A percentile compares a stretch with the other conserved stretches of the same genome.
phyloP scores from a whole-genome alignment of 805 yeast species.

The Scheffersomyces lignosus region DNA sequence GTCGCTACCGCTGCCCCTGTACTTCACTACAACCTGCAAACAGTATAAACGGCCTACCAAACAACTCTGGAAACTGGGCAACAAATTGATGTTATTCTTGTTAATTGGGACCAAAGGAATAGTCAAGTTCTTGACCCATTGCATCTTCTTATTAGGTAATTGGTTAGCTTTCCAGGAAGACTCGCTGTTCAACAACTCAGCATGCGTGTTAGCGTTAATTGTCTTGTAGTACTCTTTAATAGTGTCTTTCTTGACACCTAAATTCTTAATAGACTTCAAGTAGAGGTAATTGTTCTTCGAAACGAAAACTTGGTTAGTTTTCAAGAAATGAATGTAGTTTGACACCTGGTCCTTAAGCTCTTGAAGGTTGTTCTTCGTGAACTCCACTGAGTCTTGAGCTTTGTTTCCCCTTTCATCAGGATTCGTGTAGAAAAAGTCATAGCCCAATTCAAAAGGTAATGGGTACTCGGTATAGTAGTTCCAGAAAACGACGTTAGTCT shows the following conservation, averaged over 20 bases:
- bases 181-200: constrained; percentile 23
- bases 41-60: constrained; percentile 59
- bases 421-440: constrained; percentile 41
- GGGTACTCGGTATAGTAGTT: constrained; percentile 42
- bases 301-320: constrained; percentile 30
- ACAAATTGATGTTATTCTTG: constrained; percentile 48
- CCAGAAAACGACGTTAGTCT: constrained; percentile 41
- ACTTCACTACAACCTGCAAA: constrained; percentile 41
- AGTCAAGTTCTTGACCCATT: constrained; percentile 32
- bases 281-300: constrained; percentile 35
- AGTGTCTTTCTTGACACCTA: constrained; percentile 42
- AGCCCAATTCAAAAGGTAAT: constrained; percentile 37
- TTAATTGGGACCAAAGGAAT: constrained; percentile 44
- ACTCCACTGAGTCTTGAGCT: constrained; percentile 26
- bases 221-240: constrained; percentile 36
- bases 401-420: constrained; percentile 17
- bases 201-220: constrained; percentile 21
- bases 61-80: constrained; percentile 67
- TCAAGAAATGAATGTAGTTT: constrained; percentile 34
- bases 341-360: constrained; percentile 32
- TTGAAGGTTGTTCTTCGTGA: constrained; percentile 36
- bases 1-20: constrained; percentile 35
- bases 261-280: constrained; percentile 36
- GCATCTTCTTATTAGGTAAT: constrained; percentile 19
- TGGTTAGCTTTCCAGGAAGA: constrained; percentile 30